Base-by-base conservation (phyloP, 163 green algal species). In the Picocystis sp. region DNA sequence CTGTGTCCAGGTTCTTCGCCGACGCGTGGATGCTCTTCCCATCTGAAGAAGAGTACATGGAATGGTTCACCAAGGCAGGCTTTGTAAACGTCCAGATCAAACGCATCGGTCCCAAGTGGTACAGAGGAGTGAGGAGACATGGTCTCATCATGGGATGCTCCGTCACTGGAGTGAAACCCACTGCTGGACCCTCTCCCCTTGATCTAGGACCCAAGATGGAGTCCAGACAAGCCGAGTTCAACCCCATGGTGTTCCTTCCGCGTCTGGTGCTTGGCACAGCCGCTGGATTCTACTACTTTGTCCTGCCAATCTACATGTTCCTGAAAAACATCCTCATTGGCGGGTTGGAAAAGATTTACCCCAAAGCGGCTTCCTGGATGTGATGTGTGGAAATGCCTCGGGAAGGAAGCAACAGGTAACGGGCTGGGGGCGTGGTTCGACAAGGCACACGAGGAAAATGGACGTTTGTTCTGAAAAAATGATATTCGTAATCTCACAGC, bases 111-210 rank as follows among this genome's bases (percentile, higher is more conserved):
- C 86, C 86, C 33, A 81, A 68, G 43, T 95, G 86, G 86, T 95
- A 95, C 72, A 70, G 86, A 21, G 86, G 86, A 1, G 82, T 92
- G 53, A 60, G 86, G 17, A 67, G 82, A 10, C 86, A 95, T 55
- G 86, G 86, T 15, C 75, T 95, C 57, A 95, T 95, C 76, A 95
- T 95, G 86, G 86, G 86, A 52, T 95, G 86, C 80, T 89, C 75
- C 23, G 86, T 95, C 29, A 93, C 84, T 1, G 86, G 86, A 8
- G 58, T 74, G 12, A 95, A 95, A 57, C 63, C 72, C 12, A 69
- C 74, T 67, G 69, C 53, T 41, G 63, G 63, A 21, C 47, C 58
- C 15, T 72, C 61, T 17, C 63, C 61, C 15, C 25, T 71, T 12
- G 43, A 62, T 41, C 42, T 68, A 10, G 44, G 56, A 24, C 57